phyloP scores from a whole-genome alignment of 2,329 filamentous ascomycete species.

The Stagonosporopsis cucurbitacearum region DNA sequence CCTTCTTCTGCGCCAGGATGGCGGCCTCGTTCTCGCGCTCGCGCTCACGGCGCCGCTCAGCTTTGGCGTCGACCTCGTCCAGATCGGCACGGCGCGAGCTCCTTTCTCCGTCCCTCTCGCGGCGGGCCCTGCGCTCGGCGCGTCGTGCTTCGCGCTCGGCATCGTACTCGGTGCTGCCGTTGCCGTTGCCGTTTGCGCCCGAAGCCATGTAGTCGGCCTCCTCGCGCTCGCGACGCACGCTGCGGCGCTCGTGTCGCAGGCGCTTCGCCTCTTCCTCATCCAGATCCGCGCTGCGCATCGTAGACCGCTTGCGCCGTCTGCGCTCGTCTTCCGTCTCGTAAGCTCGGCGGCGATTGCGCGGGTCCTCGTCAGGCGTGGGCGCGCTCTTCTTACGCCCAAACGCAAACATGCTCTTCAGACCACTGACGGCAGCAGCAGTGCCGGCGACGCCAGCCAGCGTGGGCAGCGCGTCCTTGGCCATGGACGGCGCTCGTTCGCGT shows the following conservation, averaged over 20 bases:
- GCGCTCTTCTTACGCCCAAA: conserved; percentile 46
- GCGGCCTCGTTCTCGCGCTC: conserved; percentile 45
- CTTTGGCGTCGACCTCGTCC: conserved; percentile 46
- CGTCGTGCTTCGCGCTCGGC: conserved; percentile 48
- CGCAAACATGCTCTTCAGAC: conserved; percentile 62
- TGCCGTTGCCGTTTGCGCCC: conserved; percentile 37
- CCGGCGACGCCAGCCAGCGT: conserved; percentile 39
- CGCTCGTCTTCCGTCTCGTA: conserved; percentile 49
- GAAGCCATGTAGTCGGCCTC: conserved; percentile 34
- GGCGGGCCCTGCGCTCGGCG: conserved; percentile 43
- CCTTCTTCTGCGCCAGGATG: conserved; percentile 47
- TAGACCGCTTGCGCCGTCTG: conserved; percentile 47
- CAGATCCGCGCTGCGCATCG: conserved; percentile 36
- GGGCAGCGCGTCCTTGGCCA: conserved; percentile 60
- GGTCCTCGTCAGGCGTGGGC: conserved; percentile 35
- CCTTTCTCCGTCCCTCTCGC: conserved; percentile 45
- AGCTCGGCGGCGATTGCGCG: conserved; percentile 41
- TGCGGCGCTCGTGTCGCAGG: conserved; percentile 46
- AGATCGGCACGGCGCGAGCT: conserved; percentile 40
- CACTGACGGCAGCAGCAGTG: conserved; percentile 54
- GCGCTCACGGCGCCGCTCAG: conserved; percentile 47
- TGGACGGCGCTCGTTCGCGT: conserved; percentile 65
- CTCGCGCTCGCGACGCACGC: conserved; percentile 41
- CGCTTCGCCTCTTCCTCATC: conserved; percentile 49
- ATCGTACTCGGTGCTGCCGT: conserved; percentile 42